Evolutionary conservation across 805 yeast species (phyloP).

Genomic region (Cyberlindnera maritima): DNA sequence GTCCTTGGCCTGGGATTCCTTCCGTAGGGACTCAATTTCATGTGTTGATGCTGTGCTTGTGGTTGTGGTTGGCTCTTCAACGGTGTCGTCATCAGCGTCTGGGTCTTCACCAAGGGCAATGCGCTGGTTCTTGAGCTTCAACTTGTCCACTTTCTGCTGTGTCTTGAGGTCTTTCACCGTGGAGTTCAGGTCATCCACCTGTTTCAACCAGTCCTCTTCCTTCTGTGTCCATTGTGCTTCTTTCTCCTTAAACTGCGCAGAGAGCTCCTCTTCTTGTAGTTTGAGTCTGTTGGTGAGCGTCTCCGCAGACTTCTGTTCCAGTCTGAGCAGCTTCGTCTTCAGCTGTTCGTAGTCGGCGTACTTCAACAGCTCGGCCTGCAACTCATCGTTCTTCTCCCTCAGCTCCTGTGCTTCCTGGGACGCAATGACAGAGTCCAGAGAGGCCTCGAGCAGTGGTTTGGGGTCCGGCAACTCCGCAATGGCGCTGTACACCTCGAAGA

Average conservation of each 20-base stretch:
- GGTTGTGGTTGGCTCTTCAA: background rate
- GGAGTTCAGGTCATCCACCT: slow-evolving; percentile 48
- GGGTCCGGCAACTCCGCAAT: slow-evolving; percentile 95
- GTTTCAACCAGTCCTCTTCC: slow-evolving; percentile 50
- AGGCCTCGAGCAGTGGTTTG: slow-evolving; percentile 67
- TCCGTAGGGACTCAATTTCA: slow-evolving; percentile 54
- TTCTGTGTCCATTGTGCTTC: slow-evolving; percentile 64
- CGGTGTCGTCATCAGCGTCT: slow-evolving; percentile 22
- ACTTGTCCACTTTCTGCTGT: slow-evolving; percentile 29
- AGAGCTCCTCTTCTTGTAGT: slow-evolving; percentile 74
- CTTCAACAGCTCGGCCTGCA: slow-evolving; percentile 58
- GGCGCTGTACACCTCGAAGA: slow-evolving; percentile 70
- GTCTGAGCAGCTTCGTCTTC: slow-evolving; percentile 55
- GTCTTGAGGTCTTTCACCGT: slow-evolving; percentile 65
- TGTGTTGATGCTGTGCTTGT: background rate
- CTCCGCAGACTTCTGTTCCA: slow-evolving; percentile 61
- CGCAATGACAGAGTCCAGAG: slow-evolving; percentile 60
- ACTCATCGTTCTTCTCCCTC: slow-evolving; percentile 45
- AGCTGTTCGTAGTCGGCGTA: slow-evolving; percentile 79
- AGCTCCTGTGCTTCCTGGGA: slow-evolving; percentile 51
- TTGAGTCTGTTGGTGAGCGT: slow-evolving; percentile 49
- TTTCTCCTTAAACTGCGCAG: slow-evolving; percentile 68
- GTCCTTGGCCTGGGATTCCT: slow-evolving; percentile 74
- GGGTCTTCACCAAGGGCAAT: slow-evolving; percentile 38
- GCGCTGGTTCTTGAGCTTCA: slow-evolving; percentile 47